phyloP scores from a whole-genome alignment of 2,329 filamentous ascomycete genomes.

The Colletotrichum destructivum region DNA sequence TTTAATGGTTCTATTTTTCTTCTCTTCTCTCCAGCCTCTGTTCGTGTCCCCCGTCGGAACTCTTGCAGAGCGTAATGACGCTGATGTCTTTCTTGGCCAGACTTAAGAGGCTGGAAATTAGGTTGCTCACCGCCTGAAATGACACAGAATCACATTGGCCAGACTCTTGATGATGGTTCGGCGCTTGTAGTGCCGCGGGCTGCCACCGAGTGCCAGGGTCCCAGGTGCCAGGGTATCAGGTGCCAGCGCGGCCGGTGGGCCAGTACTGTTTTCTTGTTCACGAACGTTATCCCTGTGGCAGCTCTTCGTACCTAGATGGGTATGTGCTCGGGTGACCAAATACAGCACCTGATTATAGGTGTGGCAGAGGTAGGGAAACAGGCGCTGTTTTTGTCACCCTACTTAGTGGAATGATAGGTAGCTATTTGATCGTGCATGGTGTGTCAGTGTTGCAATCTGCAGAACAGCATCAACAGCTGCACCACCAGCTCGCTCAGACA shows the following conservation, averaged over 20 bases:
- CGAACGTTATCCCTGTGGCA: too few species aligned
- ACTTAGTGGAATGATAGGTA: too few species aligned
- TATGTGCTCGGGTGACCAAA: too few species aligned
- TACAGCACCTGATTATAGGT: too few species aligned
- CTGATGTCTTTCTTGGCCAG: neutral
- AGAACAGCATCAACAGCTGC: neutral
- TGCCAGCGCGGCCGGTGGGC: constrained; percentile 24
- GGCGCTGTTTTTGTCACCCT: too few species aligned
- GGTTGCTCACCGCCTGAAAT: constrained; percentile 22
- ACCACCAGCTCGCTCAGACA: constrained; percentile 7
- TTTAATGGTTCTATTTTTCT: constrained; percentile 38
- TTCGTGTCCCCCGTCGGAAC: neutral
- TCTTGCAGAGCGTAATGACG: neutral
- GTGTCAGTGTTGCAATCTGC: neutral
- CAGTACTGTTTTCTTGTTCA: neutral
- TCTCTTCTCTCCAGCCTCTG: neutral
- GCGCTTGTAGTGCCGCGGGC: constrained; percentile 13
- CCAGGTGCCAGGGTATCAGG: constrained; percentile 13
- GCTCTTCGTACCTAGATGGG: neutral
- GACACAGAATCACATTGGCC: constrained; percentile 11
- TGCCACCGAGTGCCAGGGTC: constrained; percentile 29
- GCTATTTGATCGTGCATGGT: neutral
- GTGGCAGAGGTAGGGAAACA: too few species aligned
- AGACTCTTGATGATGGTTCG: constrained; percentile 5
- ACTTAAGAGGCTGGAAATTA: neutral